Percentiles rank a stretch among this genome's conserved stretches.
Conservation (phyloP, 1,284 basidiomycete genomes). For the Tylopilus sp. region DNA sequence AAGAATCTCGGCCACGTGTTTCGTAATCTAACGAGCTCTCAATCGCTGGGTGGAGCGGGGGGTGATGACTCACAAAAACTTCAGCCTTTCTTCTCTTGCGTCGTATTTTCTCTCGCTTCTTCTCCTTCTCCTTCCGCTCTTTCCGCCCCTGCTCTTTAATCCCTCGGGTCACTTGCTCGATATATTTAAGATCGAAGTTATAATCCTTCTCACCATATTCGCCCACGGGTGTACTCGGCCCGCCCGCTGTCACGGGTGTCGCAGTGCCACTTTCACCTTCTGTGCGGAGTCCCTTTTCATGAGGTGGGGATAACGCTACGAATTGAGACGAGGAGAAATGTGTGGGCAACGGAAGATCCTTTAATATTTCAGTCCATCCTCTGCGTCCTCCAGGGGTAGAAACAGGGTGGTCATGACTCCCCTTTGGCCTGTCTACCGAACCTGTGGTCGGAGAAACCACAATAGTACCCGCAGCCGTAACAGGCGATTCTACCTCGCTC, state of each 20-base stretch:
- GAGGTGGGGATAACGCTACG: conserved; percentile 8
- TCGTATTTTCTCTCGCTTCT: conserved; percentile 44
- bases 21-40: conserved; percentile 61
- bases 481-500: conserved; percentile 11
- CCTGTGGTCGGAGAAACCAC: conserved; percentile 17
- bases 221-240: conserved; percentile 18
- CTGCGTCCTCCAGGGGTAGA: conserved; percentile 15
- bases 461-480: conserved; percentile 17
- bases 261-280: conserved; percentile 16
- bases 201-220: conserved; percentile 23
- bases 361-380: conserved; percentile 26
- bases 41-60: neutral
- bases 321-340: conserved; percentile 15
- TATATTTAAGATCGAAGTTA: conserved; percentile 27
- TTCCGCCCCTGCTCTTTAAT: conserved; percentile 23
- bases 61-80: conserved; percentile 55
- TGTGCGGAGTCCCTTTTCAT: conserved; percentile 5
- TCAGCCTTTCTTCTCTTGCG: conserved; percentile 72
- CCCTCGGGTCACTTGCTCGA: conserved; percentile 17
- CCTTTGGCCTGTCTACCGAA: conserved; percentile 4
- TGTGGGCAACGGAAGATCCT: conserved; percentile 22
- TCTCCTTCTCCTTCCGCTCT: conserved; percentile 36
- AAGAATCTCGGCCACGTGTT: conserved; percentile 83
- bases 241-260: conserved; percentile 21
- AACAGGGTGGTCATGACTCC: neutral